Base-by-base conservation (phyloP, 1,284 basidiomycete species). In the Leccinum ponderosum region DNA sequence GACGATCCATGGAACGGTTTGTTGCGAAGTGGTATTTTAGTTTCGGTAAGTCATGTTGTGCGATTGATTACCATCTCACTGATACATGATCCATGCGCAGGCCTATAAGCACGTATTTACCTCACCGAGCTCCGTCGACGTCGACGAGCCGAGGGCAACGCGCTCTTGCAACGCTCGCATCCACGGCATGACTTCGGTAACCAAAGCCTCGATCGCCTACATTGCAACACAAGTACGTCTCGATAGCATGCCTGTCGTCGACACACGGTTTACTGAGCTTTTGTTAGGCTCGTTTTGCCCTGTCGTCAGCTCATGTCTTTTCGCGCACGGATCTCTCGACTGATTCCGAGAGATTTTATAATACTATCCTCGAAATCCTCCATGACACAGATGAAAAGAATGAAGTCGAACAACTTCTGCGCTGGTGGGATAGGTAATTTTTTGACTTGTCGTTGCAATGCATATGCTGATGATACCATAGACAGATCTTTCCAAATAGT, bases 301-400 rank as follows among this genome's bases (percentile, higher is more conserved):
- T 62, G 2, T 47, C 6, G 4, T 62, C 54, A 0, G 42, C 58
- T 0, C 61, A 56, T 25, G 61, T 62, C 0, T 62, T 62, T 15
- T 62, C 54, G 1, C 6, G 17, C 2, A 53, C 25, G 1, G 61
- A 62, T 44, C 50, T 62, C 0, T 9, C 4, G 1, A 62, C 47
- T 1, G 42, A 60, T 6, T 62, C 50, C 0, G 42, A 62, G 6
- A 8, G 17, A 1, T 62, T 62, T 4, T 62, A 62, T 7, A 53
- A 37, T 1, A 56, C 20, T 29, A 39, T 62, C 3, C 14, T 60
- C 0, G 50, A 62, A 5, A 1, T 62, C 0, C 47, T 62, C 1
- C 2, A 54, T 5, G 52, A 61, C 14, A 20, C 20, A 1, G 31
- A 61, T 1, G 53, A 61, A 37, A 61, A 47, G 6, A 48, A 52